Conservation (phyloP, 2,329 filamentous ascomycete species). For the Moelleriella libera region DNA sequence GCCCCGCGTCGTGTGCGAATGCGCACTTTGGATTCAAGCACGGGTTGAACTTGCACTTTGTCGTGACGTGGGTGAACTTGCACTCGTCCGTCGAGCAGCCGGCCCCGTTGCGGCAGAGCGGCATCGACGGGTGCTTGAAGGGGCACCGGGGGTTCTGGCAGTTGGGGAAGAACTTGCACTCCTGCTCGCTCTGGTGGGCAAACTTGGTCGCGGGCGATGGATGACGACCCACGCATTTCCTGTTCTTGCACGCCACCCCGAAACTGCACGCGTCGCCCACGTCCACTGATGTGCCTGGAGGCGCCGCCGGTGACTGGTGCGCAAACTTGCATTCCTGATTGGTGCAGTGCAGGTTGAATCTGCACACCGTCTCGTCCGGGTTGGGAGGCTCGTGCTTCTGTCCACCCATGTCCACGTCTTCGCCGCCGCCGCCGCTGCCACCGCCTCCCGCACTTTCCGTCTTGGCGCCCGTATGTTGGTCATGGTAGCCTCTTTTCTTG, state of each 20-base stretch:
- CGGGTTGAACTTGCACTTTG: slow-evolving; percentile 79
- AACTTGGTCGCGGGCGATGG: slow-evolving; percentile 75
- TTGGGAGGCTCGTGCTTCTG: slow-evolving; percentile 38
- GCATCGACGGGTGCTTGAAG: slow-evolving; percentile 80
- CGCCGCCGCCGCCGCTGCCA: slow-evolving; percentile 29
- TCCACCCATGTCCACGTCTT: slow-evolving; percentile 51
- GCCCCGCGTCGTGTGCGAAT: slow-evolving; percentile 84
- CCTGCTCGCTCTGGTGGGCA: slow-evolving; percentile 67
- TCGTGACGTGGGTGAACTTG: slow-evolving; percentile 79
- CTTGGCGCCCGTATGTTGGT: slow-evolving; percentile 18
- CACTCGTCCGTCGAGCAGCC: slow-evolving; percentile 72
- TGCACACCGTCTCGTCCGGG: slow-evolving; percentile 62
- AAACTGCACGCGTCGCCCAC: slow-evolving; percentile 69
- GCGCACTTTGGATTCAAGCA: slow-evolving; percentile 80
- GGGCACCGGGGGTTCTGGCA: slow-evolving; percentile 79
- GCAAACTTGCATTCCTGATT: slow-evolving; percentile 86
- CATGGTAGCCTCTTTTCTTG: slow-evolving; percentile 24
- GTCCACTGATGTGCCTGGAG: slow-evolving; percentile 64
- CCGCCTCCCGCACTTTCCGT: slow-evolving; percentile 16
- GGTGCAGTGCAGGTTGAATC: slow-evolving; percentile 77
- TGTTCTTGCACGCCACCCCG: slow-evolving; percentile 87
- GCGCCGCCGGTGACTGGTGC: slow-evolving; percentile 85
- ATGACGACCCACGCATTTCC: slow-evolving; percentile 83
- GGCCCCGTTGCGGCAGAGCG: slow-evolving; percentile 78
- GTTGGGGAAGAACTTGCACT: slow-evolving; percentile 86